Conservation (phyloP, 192 early-diverging fungal species). For the Mortierella alpina region DNA sequence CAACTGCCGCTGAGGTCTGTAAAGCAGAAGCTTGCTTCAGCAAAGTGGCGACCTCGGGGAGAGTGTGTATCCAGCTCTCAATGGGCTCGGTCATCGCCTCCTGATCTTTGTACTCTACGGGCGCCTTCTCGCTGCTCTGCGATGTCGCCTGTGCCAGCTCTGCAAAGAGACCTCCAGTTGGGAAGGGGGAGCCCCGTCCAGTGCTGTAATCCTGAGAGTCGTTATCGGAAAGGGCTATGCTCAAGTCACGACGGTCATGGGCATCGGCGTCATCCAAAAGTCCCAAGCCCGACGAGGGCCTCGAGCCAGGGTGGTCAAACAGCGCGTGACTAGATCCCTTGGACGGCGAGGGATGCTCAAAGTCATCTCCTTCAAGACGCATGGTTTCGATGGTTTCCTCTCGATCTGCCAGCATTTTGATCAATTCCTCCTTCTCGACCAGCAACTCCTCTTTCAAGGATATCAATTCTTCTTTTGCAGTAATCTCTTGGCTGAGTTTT, state of each 20-base stretch:
- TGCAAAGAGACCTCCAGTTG: constrained; percentile 33
- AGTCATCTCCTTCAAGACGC: constrained; percentile 52
- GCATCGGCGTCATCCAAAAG: constrained; percentile 15
- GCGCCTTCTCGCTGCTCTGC: constrained; percentile 6
- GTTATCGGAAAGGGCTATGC: constrained; percentile 30
- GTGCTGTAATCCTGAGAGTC: constrained; percentile 22
- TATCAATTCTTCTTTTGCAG: constrained; percentile 49
- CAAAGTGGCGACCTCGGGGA: constrained; percentile 13
- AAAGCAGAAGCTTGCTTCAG: not conserved
- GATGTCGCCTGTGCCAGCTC: constrained; percentile 39
- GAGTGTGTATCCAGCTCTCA: constrained; percentile 49
- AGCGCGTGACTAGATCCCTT: constrained; percentile 13
- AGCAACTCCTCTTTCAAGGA: constrained; percentile 58
- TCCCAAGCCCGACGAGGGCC: constrained; percentile 14
- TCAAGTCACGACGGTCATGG: constrained; percentile 28
- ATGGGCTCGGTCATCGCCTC: constrained; percentile 42
- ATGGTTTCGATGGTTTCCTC: constrained; percentile 69
- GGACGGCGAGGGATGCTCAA: constrained; percentile 19
- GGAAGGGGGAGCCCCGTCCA: constrained; percentile 44
- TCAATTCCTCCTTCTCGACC: constrained; percentile 64
- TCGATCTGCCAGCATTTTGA: constrained; percentile 64
- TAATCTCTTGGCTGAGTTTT: constrained; percentile 43
- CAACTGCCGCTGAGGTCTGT: not conserved
- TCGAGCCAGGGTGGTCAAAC: constrained; percentile 4
- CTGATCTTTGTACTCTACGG: constrained; percentile 36